Percentiles rank a stretch among this genome's conserved stretches.
Evolutionary conservation across 495 filamentous ascomycete species (phyloP).

Genomic region (Neurospora cerealis): DNA sequence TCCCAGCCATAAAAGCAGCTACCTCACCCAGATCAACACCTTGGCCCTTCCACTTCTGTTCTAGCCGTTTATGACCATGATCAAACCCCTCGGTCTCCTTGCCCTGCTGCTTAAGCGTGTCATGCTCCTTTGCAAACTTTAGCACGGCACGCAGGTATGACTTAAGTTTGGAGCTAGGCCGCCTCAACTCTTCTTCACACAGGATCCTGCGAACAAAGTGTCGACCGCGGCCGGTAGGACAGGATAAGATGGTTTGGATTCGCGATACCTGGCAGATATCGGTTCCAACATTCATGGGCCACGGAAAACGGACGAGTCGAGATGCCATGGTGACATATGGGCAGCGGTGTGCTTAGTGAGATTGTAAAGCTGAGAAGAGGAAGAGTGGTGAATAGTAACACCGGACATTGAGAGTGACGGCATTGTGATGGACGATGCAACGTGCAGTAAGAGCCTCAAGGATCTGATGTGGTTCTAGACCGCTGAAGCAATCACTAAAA

Average conservation of each 20-base stretch:
- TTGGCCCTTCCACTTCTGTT: background rate
- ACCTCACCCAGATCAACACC: slow-evolving; percentile 13
- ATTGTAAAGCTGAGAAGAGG: background rate
- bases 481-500: background rate
- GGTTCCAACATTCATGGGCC: slow-evolving; percentile 40
- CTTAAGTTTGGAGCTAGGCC: background rate
- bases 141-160: background rate
- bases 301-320: slow-evolving; percentile 31
- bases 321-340: background rate
- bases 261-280: slow-evolving; percentile 45
- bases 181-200: slow-evolving; percentile 22
- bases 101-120: background rate
- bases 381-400: background rate
- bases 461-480: background rate
- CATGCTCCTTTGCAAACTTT: background rate
- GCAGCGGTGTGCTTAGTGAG: background rate
- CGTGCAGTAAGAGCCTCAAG: background rate
- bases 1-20: slow-evolving; percentile 38
- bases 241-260: slow-evolving; percentile 27
- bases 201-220: slow-evolving; percentile 35
- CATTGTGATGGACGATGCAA: background rate
- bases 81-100: background rate
- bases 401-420: background rate
- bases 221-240: slow-evolving; percentile 1
- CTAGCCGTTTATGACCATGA: background rate